These are phyloP conservation scores for Larix sibirica DNA, from an alignment of 83 land plant species.

Conservation along the genomic window DNA sequence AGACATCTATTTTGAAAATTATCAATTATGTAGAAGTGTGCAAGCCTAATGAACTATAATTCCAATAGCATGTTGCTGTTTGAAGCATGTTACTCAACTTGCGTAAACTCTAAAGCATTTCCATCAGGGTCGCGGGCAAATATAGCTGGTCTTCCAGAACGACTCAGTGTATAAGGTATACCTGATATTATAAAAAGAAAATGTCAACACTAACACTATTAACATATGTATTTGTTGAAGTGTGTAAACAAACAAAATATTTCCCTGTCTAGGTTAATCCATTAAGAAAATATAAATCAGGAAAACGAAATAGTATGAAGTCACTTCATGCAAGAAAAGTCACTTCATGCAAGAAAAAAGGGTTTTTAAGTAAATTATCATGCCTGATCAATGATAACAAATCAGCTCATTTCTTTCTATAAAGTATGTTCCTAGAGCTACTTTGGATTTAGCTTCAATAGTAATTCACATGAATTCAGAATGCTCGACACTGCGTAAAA, in stretches of 20 bases:
- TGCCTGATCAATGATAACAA: background rate
- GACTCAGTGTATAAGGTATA: constrained; percentile 76
- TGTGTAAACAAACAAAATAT: background rate
- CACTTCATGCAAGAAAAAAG: background rate
- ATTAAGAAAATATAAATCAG: background rate
- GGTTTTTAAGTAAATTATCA: background rate
- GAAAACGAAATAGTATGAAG: background rate
- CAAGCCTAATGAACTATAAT: background rate
- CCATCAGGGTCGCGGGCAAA: constrained; percentile 96
- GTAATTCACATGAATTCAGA: background rate
- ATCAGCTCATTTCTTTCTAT: background rate
- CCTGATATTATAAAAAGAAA: constrained; percentile 34
- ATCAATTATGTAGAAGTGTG: background rate
- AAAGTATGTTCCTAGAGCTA: background rate
- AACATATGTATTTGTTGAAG: background rate
- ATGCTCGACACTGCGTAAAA: background rate
- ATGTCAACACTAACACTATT: background rate
- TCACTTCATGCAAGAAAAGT: background rate
- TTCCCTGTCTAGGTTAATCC: background rate
- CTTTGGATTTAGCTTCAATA: background rate
- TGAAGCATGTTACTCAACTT: constrained; percentile 22
- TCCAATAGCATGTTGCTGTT: background rate
- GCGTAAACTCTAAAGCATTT: constrained; percentile 85
- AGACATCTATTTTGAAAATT: background rate
- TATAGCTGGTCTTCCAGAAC: constrained; percentile 89